Evolutionary conservation across 176 grass and related monocot species (phyloP).

Genomic region (Bolboschoenus planiculmis): DNA sequence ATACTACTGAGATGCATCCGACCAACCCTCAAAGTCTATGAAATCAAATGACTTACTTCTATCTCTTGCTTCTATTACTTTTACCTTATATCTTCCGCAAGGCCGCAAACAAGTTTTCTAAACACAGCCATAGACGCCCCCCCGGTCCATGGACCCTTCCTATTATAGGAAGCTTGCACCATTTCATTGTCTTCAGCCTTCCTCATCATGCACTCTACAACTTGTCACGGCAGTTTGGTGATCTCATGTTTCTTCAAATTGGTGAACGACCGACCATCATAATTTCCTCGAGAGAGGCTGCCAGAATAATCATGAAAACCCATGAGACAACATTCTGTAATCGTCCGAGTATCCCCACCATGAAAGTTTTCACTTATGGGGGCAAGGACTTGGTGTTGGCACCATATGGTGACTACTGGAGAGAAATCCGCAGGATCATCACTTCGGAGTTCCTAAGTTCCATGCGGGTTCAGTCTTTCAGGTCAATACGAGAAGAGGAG

Average conservation of each 20-base stretch:
- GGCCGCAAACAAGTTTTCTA: neutral
- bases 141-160: slow-evolving; percentile 27
- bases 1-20: too few species aligned
- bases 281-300: slow-evolving; percentile 10
- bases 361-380: neutral
- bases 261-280: slow-evolving; percentile 26
- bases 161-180: slow-evolving; percentile 27
- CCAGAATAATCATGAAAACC: slow-evolving; percentile 17
- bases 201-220: slow-evolving; percentile 17
- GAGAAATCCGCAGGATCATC: neutral
- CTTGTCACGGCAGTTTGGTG: slow-evolving; percentile 4
- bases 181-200: neutral
- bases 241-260: slow-evolving; percentile 27
- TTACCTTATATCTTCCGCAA: neutral
- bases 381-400: neutral
- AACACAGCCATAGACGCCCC: neutral
- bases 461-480: slow-evolving; percentile 21
- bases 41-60: neutral
- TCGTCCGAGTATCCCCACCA: slow-evolving; percentile 15
- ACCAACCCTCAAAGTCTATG: too few species aligned
- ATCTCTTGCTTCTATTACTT: neutral
- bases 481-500: slow-evolving; percentile 1
- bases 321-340: slow-evolving; percentile 14
- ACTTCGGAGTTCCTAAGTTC: neutral
- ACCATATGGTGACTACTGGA: neutral